Base-by-base conservation (phyloP, 1,284 basidiomycete species). In the Ceratobasidium sp. region DNA sequence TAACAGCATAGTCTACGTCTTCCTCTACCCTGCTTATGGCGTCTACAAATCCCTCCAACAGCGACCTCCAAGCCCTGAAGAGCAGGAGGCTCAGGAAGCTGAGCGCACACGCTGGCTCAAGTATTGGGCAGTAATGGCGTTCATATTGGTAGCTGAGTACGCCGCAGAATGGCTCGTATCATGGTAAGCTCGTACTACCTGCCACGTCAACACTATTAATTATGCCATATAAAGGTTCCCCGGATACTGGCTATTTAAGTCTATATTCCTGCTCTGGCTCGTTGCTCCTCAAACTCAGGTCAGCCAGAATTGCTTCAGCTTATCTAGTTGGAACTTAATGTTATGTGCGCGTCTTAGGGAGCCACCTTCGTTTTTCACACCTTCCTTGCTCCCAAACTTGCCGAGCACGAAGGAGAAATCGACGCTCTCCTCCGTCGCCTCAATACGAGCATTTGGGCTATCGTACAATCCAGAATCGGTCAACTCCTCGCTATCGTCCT, bases 191-290 rank as follows among this genome's bases (percentile, higher is more conserved):
- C 10, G 26, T 13, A 10, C 31, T 23, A 8, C 39, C 8, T 47
- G 35, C 49, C 60, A 53, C 11, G 28, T 54, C 66, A 69, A 47
- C n/a, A 65, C 75, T 54, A 23, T 39, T 77, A 75, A 78, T 81
- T 69, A 80, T 76, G 71, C 67, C 73, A 47, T 78, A 23, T 54
- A 37, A 76, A 94, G 93, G 92, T 82, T 94, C 61, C 93, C 94
- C 2, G 92, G 94, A 83, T 95, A 94, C 82, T 92, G 90, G 86
- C 89, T 94, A 80, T 76, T 89, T 79, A 92, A 94, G 81, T 91
- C 90, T 8, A 39, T 89, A 13, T 88, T 94, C 82, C 85, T 95
- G 35, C 86, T 94, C 33, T 94, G 91, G 85, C 84, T 94, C 54
- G 86, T 92, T 2, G 86, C 94, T 4, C 92, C 92, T 15, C 90